A percentile compares a stretch with the other conserved stretches of the same genome.
phyloP scores from a whole-genome alignment of 495 filamentous ascomycete species.

The Podospora conica region DNA sequence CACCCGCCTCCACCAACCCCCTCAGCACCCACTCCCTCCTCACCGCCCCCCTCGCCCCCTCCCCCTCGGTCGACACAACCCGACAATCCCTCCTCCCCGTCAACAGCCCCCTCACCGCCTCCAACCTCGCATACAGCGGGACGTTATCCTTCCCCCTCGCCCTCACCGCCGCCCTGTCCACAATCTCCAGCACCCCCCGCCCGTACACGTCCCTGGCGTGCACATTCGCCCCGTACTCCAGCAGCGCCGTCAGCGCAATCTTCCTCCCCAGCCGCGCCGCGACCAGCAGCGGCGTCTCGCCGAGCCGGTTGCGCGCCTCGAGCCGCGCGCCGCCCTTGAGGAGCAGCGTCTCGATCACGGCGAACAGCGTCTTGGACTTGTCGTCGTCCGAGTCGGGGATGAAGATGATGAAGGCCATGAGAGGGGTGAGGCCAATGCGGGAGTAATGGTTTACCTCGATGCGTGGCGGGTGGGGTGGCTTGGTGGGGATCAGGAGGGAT shows the following conservation, averaged over 20 bases:
- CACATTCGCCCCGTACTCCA: slow-evolving; percentile 39
- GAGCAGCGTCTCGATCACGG: slow-evolving; percentile 28
- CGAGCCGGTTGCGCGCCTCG: slow-evolving; percentile 38
- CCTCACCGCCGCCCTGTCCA: slow-evolving; percentile 25
- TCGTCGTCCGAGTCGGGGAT: slow-evolving; percentile 38
- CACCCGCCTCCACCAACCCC: not conserved
- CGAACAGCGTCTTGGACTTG: slow-evolving; percentile 28
- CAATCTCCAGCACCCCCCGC: slow-evolving; percentile 31
- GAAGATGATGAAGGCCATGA: slow-evolving; percentile 42
- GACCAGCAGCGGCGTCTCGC: slow-evolving; percentile 43
- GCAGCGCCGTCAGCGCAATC: slow-evolving; percentile 36
- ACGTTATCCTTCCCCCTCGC: slow-evolving; percentile 14
- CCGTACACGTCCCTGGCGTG: slow-evolving; percentile 36
- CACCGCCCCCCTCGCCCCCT: slow-evolving; percentile 17
- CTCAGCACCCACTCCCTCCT: not conserved
- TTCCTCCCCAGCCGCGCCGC: slow-evolving; percentile 40
- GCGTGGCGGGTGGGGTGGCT: not conserved
- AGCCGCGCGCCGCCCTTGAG: slow-evolving; percentile 29
- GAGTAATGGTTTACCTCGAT: slow-evolving; percentile 43
- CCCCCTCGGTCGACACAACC: slow-evolving; percentile 8
- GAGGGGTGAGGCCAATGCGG: slow-evolving; percentile 33
- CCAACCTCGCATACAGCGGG: slow-evolving; percentile 24
- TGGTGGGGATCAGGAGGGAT: slow-evolving; percentile 26
- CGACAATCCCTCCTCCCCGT: slow-evolving; percentile 28
- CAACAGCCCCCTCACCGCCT: slow-evolving; percentile 28